These are phyloP conservation scores for Flueggea neowawraea DNA, from an alignment of 441 rosid genomes.

Conservation along the genomic window DNA sequence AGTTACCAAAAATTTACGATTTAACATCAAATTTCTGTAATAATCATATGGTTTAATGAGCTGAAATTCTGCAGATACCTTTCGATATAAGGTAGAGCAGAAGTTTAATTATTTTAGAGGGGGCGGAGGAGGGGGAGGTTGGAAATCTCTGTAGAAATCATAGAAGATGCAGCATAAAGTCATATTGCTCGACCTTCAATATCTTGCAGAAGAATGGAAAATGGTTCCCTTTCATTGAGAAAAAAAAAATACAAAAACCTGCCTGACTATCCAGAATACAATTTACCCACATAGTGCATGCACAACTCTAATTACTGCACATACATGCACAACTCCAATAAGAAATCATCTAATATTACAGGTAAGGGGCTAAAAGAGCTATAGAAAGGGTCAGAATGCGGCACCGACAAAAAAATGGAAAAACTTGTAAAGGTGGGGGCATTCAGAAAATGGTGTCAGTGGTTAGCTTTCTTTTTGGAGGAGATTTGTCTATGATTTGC, in stretches of 20 bases:
- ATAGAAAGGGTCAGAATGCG: no score
- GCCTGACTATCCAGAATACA: background rate
- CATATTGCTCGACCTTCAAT: no score
- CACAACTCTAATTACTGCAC: background rate
- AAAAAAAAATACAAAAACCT: background rate
- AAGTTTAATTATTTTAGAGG: no score
- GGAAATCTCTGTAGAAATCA: no score
- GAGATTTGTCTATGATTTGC: conserved; percentile 74
- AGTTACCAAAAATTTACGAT: no score
- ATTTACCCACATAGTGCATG: background rate
- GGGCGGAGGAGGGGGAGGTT: no score
- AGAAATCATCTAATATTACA: background rate
- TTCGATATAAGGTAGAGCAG: no score
- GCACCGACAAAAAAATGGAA: background rate
- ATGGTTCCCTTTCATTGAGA: background rate
- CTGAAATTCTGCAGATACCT: no score
- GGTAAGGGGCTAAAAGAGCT: no score
- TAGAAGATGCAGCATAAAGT: no score
- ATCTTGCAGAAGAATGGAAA: background rate
- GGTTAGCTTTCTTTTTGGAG: conserved; percentile 76
- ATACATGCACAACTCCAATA: background rate
- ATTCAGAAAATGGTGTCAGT: conserved; percentile 79
- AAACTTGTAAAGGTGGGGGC: background rate
- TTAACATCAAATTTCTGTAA: no score
- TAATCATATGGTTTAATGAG: no score